A percentile compares a stretch with the other conserved stretches of the same genome.
Conservation (phyloP, 1,284 basidiomycete genomes). For the Cryptococcus sp. region DNA sequence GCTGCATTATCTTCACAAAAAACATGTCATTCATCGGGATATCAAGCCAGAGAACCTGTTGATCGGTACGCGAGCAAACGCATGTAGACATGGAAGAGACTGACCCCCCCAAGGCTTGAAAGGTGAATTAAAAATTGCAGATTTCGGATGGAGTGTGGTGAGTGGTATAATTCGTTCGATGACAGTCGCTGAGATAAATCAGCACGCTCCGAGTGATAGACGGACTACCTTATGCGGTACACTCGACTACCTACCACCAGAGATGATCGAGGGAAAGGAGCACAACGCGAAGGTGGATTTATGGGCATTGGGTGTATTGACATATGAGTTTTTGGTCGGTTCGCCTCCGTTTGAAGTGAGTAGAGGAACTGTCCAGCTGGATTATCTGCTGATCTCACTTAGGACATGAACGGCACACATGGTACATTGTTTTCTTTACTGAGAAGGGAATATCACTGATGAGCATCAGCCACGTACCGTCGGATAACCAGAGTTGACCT, state of each 20-base stretch:
- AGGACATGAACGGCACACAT: constrained; percentile 56
- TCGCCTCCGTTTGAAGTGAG: constrained; percentile 80
- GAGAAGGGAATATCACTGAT: too few relatives aligned
- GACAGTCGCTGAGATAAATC: not conserved
- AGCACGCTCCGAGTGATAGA: constrained; percentile 76
- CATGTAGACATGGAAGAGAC: constrained; percentile 11
- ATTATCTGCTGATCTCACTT: too few relatives aligned
- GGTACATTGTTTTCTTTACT: not conserved
- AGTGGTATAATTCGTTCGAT: constrained; percentile 1
- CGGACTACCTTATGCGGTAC: constrained; percentile 90
- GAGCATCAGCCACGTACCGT: constrained; percentile 68
- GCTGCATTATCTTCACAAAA: constrained; percentile 82
- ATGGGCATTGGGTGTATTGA: constrained; percentile 95
- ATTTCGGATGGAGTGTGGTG: constrained; percentile 94
- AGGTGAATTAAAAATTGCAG: constrained; percentile 96
- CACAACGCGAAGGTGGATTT: constrained; percentile 59
- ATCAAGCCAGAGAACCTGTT: constrained; percentile 99
- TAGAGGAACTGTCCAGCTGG: not conserved
- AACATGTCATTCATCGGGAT: constrained; percentile 97
- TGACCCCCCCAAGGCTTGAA: constrained; percentile 54
- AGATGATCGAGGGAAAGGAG: constrained; percentile 85
- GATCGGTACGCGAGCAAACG: constrained; percentile 54
- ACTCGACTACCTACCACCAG: constrained; percentile 93
- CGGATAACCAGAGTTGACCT: constrained; percentile 66
- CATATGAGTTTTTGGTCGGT: constrained; percentile 91